phyloP scores from a whole-genome alignment of 176 grass and related monocot species.

The Ampelocalamus luodianensis region DNA sequence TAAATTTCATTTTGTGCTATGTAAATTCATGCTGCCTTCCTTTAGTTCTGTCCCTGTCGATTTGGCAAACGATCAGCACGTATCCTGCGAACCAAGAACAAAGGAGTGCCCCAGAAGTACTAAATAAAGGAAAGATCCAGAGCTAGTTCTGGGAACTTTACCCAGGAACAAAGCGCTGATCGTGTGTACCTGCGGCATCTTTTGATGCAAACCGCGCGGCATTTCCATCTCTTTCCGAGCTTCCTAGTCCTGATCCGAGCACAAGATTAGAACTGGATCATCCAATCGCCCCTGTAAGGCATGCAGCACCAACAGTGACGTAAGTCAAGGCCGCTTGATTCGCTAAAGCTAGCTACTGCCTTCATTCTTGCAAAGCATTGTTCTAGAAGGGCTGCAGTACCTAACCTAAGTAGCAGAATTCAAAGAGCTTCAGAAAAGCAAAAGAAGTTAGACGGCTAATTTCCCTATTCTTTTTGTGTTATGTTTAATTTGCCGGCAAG shows the following conservation, averaged over 20 bases:
- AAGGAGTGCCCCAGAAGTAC: slow-evolving; percentile 5
- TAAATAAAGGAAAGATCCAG: slow-evolving; percentile 31
- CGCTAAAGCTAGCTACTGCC: background rate
- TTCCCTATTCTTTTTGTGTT: background rate
- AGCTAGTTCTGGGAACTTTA: background rate
- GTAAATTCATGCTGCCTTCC: background rate
- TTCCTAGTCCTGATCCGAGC: background rate
- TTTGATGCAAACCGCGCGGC: background rate
- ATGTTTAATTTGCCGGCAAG: background rate
- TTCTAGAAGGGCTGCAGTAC: slow-evolving; percentile 17
- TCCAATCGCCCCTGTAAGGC: background rate
- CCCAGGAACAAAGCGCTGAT: slow-evolving; percentile 36
- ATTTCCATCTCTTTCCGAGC: background rate
- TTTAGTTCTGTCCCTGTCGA: background rate
- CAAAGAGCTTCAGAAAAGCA: background rate
- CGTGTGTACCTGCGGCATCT: background rate
- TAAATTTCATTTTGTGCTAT: no score
- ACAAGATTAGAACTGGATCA: background rate
- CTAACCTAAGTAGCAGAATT: slow-evolving; percentile 20
- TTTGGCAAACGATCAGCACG: slow-evolving; percentile 21
- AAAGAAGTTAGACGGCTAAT: background rate
- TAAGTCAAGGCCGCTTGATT: background rate
- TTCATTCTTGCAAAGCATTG: background rate
- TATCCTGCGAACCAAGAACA: background rate
- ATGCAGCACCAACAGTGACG: background rate